Percentiles rank a stretch among this genome's conserved stretches.
phyloP scores from a whole-genome alignment of 2,329 filamentous ascomycete species.

The Phaeosphaeria sp. region DNA sequence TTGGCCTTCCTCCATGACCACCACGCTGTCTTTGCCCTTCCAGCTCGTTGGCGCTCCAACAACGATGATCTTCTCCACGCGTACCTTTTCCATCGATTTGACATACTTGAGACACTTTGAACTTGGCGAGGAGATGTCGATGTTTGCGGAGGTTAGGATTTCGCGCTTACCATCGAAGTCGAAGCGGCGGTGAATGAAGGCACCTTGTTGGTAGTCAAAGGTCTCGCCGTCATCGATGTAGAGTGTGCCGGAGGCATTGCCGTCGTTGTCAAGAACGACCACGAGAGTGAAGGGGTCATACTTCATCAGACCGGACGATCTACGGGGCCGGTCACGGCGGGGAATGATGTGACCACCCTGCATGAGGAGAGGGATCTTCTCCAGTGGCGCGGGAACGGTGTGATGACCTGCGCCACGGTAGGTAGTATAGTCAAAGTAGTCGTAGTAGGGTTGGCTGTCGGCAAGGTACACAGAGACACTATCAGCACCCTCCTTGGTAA shows the following conservation, averaged over 20 bases:
- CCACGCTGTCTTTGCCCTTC: slow-evolving; percentile 68
- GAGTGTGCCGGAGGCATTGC: slow-evolving; percentile 78
- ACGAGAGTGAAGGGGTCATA: slow-evolving; percentile 96
- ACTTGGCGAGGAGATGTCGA: slow-evolving; percentile 55
- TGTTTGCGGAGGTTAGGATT: slow-evolving; percentile 69
- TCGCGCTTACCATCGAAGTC: slow-evolving; percentile 62
- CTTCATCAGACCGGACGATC: slow-evolving; percentile 87
- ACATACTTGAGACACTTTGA: slow-evolving; percentile 75
- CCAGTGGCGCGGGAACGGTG: slow-evolving; percentile 77
- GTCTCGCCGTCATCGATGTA: slow-evolving; percentile 95
- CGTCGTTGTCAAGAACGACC: slow-evolving; percentile 70
- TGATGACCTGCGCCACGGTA: slow-evolving; percentile 76
- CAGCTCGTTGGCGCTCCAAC: slow-evolving; percentile 79
- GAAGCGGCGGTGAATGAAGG: slow-evolving; percentile 87
- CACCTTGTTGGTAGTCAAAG: slow-evolving; percentile 84
- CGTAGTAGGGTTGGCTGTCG: slow-evolving; percentile 88
- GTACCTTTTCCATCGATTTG: slow-evolving; percentile 77
- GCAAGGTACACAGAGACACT: slow-evolving; percentile 84
- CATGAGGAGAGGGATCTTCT: slow-evolving; percentile 89
- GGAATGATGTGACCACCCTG: slow-evolving; percentile 91
- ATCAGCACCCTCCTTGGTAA: slow-evolving; percentile 76
- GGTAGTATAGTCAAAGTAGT: slow-evolving; percentile 88
- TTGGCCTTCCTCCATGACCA: slow-evolving; percentile 67
- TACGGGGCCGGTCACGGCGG: slow-evolving; percentile 84
- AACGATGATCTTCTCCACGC: slow-evolving; percentile 83